Conservation (phyloP, 2,329 filamentous ascomycete genomes). For the Plectosphaerella cucumerina region DNA sequence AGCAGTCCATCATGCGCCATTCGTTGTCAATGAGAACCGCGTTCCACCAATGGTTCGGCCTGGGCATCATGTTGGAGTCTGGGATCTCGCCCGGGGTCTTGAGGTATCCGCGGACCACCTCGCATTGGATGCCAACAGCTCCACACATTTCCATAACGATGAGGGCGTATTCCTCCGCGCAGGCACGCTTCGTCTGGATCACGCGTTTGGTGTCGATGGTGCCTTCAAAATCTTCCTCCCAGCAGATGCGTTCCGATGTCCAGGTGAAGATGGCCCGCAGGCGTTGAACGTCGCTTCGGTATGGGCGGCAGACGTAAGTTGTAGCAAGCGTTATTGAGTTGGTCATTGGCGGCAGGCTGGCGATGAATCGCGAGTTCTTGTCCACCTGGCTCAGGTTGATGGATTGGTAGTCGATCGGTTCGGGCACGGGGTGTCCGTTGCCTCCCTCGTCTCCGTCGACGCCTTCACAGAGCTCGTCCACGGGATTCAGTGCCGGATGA, state of each 20-base stretch:
- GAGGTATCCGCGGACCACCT: constrained; percentile 84
- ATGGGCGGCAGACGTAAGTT: constrained; percentile 88
- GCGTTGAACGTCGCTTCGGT: constrained; percentile 89
- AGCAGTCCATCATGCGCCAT: constrained; percentile 96
- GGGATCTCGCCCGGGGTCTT: constrained; percentile 82
- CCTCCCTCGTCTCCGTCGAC: constrained; percentile 87
- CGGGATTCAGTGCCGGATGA: constrained; percentile 78
- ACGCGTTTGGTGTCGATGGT: constrained; percentile 77
- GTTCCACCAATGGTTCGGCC: constrained; percentile 97
- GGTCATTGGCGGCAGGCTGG: constrained; percentile 74
- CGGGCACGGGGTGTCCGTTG: constrained; percentile 76
- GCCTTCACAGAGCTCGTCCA: constrained; percentile 81
- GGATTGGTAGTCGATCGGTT: constrained; percentile 75
- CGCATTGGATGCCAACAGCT: constrained; percentile 82
- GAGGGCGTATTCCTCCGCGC: constrained; percentile 82
- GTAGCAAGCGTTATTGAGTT: constrained; percentile 81
- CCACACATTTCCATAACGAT: constrained; percentile 91
- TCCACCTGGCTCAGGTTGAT: constrained; percentile 86
- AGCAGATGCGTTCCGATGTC: constrained; percentile 90
- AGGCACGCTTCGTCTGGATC: constrained; percentile 78
- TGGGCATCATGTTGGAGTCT: constrained; percentile 77
- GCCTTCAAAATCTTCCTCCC: constrained; percentile 94
- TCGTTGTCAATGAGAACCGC: constrained; percentile 87
- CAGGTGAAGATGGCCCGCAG: constrained; percentile 94
- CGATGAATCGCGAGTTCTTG: constrained; percentile 91